phyloP scores from a whole-genome alignment of 2,329 filamentous ascomycete species.

The Cucurbitaria berberidis region DNA sequence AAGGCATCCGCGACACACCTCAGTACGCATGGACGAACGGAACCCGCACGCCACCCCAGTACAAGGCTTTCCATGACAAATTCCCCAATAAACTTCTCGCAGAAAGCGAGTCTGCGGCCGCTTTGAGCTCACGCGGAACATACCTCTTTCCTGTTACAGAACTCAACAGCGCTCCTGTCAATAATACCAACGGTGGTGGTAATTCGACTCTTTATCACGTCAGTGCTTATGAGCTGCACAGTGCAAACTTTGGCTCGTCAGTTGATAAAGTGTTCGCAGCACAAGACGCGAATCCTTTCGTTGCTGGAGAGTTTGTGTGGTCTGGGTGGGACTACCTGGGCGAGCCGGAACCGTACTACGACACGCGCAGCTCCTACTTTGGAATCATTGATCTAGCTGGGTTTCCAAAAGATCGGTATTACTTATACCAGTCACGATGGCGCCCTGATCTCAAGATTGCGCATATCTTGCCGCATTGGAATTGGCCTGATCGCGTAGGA shows the following conservation, averaged over 20 bases:
- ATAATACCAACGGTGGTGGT: slow-evolving; percentile 1
- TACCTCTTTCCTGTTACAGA: slow-evolving; percentile 60
- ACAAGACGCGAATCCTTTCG: slow-evolving; percentile 58
- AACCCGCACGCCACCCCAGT: slow-evolving; percentile 51
- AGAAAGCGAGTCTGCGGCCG: slow-evolving; percentile 46
- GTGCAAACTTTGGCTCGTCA: slow-evolving; percentile 55
- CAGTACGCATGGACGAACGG: slow-evolving; percentile 20
- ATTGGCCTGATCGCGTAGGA: slow-evolving; percentile 57
- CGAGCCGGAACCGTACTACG: slow-evolving; percentile 59
- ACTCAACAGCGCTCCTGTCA: slow-evolving; percentile 42
- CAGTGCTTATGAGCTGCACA: slow-evolving; percentile 61
- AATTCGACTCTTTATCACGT: slow-evolving; percentile 41
- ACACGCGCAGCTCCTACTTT: slow-evolving; percentile 60
- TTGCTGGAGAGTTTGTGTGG: slow-evolving; percentile 63
- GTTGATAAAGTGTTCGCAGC: slow-evolving; percentile 61
- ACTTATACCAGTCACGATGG: slow-evolving; percentile 63
- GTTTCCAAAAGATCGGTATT: slow-evolving; percentile 64
- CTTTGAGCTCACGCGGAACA: slow-evolving; percentile 58
- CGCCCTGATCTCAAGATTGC: slow-evolving; percentile 55
- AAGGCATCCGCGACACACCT: slow-evolving; percentile 42
- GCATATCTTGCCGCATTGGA: slow-evolving; percentile 65
- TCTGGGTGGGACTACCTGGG: slow-evolving; percentile 60
- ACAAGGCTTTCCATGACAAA: slow-evolving; percentile 51
- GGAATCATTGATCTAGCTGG: slow-evolving; percentile 65
- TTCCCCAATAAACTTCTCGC: slow-evolving; percentile 56